Conservation (phyloP, 495 filamentous ascomycete species). For the Penicillium lividum region DNA sequence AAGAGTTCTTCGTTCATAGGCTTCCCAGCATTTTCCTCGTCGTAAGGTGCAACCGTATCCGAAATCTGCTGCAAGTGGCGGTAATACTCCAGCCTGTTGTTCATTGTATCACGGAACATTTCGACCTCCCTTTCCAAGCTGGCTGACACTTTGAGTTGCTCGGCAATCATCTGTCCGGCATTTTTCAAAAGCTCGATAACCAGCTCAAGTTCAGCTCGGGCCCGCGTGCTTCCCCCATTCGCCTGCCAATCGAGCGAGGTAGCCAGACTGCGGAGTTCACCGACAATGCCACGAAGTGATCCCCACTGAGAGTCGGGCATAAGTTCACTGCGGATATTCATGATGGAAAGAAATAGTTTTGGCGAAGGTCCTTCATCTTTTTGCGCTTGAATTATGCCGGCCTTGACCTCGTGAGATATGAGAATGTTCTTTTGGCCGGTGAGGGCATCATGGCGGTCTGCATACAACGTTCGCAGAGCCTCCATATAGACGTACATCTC, state of each 20-base stretch:
- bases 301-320: constrained; percentile 57
- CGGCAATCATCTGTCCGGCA: constrained; percentile 58
- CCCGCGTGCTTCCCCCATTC: constrained; percentile 61
- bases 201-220: constrained; percentile 63
- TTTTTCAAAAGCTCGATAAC: constrained; percentile 55
- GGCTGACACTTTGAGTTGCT: constrained; percentile 63
- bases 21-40: constrained; percentile 54
- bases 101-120: constrained; percentile 73
- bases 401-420: constrained; percentile 72
- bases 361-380: constrained; percentile 72
- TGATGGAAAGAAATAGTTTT: constrained; percentile 61
- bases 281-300: constrained; percentile 69
- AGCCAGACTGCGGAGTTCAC: constrained; percentile 64
- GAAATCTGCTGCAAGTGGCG: constrained; percentile 86
- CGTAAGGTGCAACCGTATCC: constrained; percentile 75
- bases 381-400: constrained; percentile 56
- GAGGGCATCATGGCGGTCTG: constrained; percentile 74
- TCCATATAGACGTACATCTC: constrained; percentile 82
- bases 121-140: constrained; percentile 73
- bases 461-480: constrained; percentile 69
- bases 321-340: constrained; percentile 54
- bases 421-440: constrained; percentile 75
- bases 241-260: constrained; percentile 62
- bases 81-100: constrained; percentile 82
- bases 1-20: constrained; percentile 44